phyloP scores from a whole-genome alignment of 2,329 filamentous ascomycete genomes.

The Phyllosticta citribraziliensis region DNA sequence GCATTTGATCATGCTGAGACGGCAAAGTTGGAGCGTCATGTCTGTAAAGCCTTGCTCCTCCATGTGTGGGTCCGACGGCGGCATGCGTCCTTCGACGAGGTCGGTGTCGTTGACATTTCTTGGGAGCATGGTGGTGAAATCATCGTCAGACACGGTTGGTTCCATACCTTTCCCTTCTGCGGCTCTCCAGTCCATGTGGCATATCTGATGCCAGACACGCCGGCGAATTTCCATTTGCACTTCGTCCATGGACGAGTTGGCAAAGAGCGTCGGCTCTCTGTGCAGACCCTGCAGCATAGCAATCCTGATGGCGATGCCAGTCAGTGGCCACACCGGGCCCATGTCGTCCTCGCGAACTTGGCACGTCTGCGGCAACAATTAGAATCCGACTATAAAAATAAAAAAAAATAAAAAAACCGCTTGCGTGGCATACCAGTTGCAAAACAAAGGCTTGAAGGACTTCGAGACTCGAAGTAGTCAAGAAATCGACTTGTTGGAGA shows the following conservation, averaged over 20 bases:
- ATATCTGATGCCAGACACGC: slow-evolving; percentile 28
- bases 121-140: slow-evolving; percentile 28
- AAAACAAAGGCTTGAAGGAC: slow-evolving; percentile 28
- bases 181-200: slow-evolving; percentile 28
- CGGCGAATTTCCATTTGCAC: slow-evolving; percentile 29
- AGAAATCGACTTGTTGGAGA: slow-evolving; percentile 26
- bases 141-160: slow-evolving; percentile 26
- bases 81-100: slow-evolving; percentile 25
- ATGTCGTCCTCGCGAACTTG: slow-evolving; percentile 30
- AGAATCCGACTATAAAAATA: neutral
- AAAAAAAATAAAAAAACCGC: too few relatives aligned
- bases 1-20: slow-evolving; percentile 24
- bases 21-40: slow-evolving; percentile 28
- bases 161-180: slow-evolving; percentile 31
- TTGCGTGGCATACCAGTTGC: slow-evolving; percentile 18
- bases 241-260: slow-evolving; percentile 25
- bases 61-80: slow-evolving; percentile 22
- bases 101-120: slow-evolving; percentile 31
- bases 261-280: slow-evolving; percentile 28
- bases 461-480: slow-evolving; percentile 28
- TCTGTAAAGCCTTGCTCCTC: slow-evolving; percentile 22
- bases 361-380: slow-evolving; percentile 17
- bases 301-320: slow-evolving; percentile 28
- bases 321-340: slow-evolving; percentile 29
- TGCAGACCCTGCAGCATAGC: slow-evolving; percentile 29